Evolutionary conservation across 2,329 filamentous ascomycete species (phyloP), one percentile per base, ranked within the genome.

Genomic region (Neonectria ditissima): DNA sequence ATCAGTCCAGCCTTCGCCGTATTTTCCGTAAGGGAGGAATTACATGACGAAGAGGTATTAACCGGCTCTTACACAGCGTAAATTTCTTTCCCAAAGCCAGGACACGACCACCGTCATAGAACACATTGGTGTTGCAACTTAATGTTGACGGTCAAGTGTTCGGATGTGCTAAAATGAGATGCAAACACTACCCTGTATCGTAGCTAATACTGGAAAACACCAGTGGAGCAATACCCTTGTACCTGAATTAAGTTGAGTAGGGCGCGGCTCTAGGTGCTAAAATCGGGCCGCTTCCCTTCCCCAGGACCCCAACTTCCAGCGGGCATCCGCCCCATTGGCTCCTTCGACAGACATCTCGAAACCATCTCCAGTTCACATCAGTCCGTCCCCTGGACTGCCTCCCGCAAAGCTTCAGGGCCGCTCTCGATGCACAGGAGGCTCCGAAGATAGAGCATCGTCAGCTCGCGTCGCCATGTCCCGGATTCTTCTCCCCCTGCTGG

Each of bases 401-500:
- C 28, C 28, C 26, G 2, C 28, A 32, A 50, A 28, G 47, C 47
- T 32, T 50, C 47, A 30, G 28, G 44, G 44, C 26, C 13, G 28
- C 26, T 5, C 5, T 22, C n/a, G 30, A 32, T 34, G n/a, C 18
- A 20, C 16, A 50, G 10, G 28, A 20, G 4, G n/a, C n/a, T 10
- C 37, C 4, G 8, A 10, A 9, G n/a, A 32, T 11, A 32, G n/a
- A 30, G 26, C 11, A 5, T 18, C n/a, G n/a, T 11, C 37, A 41
- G n/a, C 16, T 41, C 50, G 14, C 34, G n/a, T 37, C 52, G 50
- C 52, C 52, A 69, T 66, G 69, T 34, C 54, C 43, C 55, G 37
- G 39, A 28, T 58, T 8, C 2, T 65, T 13, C 22, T 44, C 5
- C 18, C 64, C n/a, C 13, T 65, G 32, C 44, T 66, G 18, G 62